A percentile compares a stretch with the other conserved stretches of the same genome.
These are phyloP conservation scores for Pueraria montana DNA, from an alignment of 306 rosid species.

Conservation along the genomic window DNA sequence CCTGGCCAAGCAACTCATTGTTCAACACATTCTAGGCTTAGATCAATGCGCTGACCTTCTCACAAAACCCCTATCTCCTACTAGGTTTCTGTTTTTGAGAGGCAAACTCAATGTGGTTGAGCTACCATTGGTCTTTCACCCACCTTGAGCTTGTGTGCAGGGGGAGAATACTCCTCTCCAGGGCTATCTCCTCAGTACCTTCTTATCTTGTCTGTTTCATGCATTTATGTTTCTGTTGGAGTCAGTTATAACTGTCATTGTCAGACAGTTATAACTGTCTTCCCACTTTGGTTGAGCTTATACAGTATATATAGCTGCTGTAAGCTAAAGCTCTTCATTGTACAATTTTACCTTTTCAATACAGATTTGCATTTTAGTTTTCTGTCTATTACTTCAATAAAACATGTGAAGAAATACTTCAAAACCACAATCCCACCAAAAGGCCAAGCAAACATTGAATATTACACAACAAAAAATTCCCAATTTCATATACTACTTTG, in stretches of 20 bases:
- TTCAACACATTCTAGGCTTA: not conserved
- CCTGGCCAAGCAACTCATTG: not conserved
- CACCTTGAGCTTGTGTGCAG: too few relatives aligned
- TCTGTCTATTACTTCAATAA: not conserved
- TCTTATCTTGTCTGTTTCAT: not conserved
- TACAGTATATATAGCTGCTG: not conserved
- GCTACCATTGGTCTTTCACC: not conserved
- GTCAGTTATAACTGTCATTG: not conserved
- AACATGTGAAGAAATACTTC: conserved; percentile 7
- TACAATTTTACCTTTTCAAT: not conserved
- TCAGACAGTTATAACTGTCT: not conserved
- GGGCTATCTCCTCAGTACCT: not conserved
- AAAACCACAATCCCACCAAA: conserved; percentile 31
- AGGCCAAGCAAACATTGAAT: conserved; percentile 6
- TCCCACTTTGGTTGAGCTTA: not conserved
- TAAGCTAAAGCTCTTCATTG: not conserved
- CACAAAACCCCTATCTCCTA: not conserved
- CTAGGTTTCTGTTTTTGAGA: not conserved
- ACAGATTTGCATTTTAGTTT: not conserved
- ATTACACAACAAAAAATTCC: not conserved
- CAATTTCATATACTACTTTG: conserved; percentile 6
- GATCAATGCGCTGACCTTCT: not conserved
- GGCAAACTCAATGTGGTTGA: not conserved
- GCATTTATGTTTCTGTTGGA: not conserved
- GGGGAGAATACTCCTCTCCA: not conserved